phyloP scores from a whole-genome alignment of 2,329 filamentous ascomycete genomes.

The Xylariaceae sp. region DNA sequence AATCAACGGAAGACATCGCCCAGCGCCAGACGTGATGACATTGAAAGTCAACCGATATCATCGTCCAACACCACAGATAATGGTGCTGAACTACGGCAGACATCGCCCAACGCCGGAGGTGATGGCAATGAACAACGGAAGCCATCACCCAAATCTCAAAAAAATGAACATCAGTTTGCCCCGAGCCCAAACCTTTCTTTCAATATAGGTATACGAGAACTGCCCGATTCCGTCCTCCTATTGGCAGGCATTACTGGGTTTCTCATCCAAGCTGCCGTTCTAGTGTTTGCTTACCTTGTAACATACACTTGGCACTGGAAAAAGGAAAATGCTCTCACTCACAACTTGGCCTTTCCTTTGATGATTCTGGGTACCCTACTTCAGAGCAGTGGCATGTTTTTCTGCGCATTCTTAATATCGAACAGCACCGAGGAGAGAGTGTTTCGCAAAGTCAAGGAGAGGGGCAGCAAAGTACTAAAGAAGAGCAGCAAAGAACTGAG shows the following conservation, averaged over 20 bases:
- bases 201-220: slow-evolving; percentile 8
- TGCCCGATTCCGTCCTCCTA: background rate
- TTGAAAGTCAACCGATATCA: too few relatives aligned
- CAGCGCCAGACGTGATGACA: too few relatives aligned
- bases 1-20: too few relatives aligned
- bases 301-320: background rate
- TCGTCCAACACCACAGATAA: too few relatives aligned
- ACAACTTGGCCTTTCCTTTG: background rate
- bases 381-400: background rate
- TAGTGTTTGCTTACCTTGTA: background rate
- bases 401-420: background rate
- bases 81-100: too few relatives aligned
- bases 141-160: too few relatives aligned
- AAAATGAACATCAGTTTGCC: too few relatives aligned
- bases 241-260: background rate
- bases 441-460: background rate
- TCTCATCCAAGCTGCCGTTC: background rate
- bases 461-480: too few relatives aligned
- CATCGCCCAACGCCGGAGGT: background rate
- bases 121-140: too few relatives aligned
- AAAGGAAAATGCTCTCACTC: background rate
- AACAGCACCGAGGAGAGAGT: background rate
- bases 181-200: slow-evolving; percentile 9
- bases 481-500: too few relatives aligned
- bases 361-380: background rate